Conservation (phyloP, 192 early-diverging fungal species). For the Dimargaris xerosporica region DNA sequence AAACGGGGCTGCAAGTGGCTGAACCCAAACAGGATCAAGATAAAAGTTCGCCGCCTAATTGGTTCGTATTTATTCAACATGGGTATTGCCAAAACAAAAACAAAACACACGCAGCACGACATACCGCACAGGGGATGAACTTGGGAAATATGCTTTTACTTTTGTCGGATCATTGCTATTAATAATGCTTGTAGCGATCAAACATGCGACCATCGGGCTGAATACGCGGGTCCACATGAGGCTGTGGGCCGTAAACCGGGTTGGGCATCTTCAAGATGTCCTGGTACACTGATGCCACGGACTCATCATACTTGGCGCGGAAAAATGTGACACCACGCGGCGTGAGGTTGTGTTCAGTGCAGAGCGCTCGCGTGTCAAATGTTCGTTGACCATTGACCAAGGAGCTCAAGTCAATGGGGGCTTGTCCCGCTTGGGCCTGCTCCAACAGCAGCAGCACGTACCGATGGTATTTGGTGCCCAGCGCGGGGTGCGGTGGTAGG, state of each 20-base stretch:
- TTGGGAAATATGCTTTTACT: no score
- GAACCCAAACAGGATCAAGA: no score
- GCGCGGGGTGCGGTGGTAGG: constrained; percentile 59
- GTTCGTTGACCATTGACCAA: background rate
- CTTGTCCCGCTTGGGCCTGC: constrained; percentile 38
- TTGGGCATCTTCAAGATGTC: background rate
- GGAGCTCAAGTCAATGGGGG: constrained; percentile 21
- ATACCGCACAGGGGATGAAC: no score
- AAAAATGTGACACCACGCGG: constrained; percentile 5
- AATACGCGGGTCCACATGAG: constrained; percentile 5
- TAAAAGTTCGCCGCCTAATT: no score
- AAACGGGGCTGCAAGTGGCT: no score
- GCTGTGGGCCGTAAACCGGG: background rate
- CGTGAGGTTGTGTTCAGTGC: background rate
- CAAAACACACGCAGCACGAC: no score
- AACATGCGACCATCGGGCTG: constrained; percentile 3
- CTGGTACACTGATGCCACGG: background rate
- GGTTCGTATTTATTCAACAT: no score
- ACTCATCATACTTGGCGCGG: constrained; percentile 10
- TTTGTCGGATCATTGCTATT: background rate
- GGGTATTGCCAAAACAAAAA: no score
- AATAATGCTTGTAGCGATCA: background rate
- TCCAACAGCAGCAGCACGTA: constrained; percentile 50
- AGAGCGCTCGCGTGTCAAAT: background rate
- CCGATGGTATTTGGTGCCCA: constrained; percentile 57